A percentile compares a stretch with the other conserved stretches of the same genome.
phyloP scores from a whole-genome alignment of 805 yeast species.

The Nakazawaea ambrosiae region DNA sequence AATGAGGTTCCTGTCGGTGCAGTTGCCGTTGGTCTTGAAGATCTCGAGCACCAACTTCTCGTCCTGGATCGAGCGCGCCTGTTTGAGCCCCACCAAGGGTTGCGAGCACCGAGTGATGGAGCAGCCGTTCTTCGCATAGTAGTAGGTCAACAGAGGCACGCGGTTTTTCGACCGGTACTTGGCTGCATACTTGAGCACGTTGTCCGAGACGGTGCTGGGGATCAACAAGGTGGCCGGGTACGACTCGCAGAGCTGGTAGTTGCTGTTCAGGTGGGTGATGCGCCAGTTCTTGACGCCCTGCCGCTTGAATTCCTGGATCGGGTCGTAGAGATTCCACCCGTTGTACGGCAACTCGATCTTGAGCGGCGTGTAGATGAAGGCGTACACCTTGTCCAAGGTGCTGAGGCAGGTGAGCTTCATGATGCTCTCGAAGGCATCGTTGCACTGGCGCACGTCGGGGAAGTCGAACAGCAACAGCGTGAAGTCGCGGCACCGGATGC shows the following conservation, averaged over 20 bases:
- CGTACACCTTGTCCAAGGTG: conserved; percentile 57
- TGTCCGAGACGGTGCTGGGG: conserved; percentile 76
- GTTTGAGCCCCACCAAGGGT: conserved; percentile 87
- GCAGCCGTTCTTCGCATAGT: conserved; percentile 60
- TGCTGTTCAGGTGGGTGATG: conserved; percentile 51
- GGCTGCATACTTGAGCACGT: conserved; percentile 74
- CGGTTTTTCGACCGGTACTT: conserved; percentile 81
- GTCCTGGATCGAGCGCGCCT: conserved; percentile 84
- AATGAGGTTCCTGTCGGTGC: conserved; percentile 45
- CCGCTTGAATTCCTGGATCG: conserved; percentile 58
- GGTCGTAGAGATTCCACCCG: conserved; percentile 71
- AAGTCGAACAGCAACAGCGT: conserved; percentile 77
- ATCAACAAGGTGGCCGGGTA: conserved; percentile 67
- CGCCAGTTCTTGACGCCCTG: conserved; percentile 69
- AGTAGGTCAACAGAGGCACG: conserved; percentile 77
- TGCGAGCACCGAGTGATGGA: conserved; percentile 87
- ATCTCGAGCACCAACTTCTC: conserved; percentile 74
- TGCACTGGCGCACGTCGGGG: conserved; percentile 45
- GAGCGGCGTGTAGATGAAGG: conserved; percentile 75
- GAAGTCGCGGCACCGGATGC: conserved; percentile 79
- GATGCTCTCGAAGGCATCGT: conserved; percentile 67
- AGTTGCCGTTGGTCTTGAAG: conserved; percentile 47
- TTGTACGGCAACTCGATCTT: conserved; percentile 52
- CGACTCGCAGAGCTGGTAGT: conserved; percentile 62
- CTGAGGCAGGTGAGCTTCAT: conserved; percentile 56